Evolutionary conservation across 2,329 filamentous ascomycete species (phyloP), one percentile per base, ranked within the genome.

Genomic region (Neophaeococcomyces aloes): DNA sequence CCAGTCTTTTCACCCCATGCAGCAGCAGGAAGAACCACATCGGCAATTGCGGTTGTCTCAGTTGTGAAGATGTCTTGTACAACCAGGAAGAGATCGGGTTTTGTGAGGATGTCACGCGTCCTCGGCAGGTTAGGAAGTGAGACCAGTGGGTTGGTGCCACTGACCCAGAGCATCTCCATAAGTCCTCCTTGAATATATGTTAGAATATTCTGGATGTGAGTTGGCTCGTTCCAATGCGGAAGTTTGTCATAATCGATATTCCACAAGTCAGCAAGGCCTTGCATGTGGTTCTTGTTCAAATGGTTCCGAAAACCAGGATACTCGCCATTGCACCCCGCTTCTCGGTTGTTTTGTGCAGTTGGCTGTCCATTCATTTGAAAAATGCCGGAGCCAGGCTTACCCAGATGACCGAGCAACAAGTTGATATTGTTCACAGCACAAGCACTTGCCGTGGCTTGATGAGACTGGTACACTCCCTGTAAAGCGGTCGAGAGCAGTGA

Each of bases 371-470:
- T 65, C 62, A 65, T 65, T 41, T 65, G 61, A 7, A 61, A 49
- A 39, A 65, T 52, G 7, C 62, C 62, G 36, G 58, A 56, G 11
- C 62, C 62, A 1, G 59, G 55, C 31, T 54, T 61, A 4, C 62
- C 61, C 14, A 65, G 61, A 13, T 57, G 50, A 2, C 62, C 62
- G 5, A 56, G 56, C 2, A 64, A 51, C 1, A 65, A 56, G 37
- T 64, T 64, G 54, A 65, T 64, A 46, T 65, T 65, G 51, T 65
- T 65, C 48, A 65, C 62, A 46, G 63, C 60, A 46, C 62, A 65
- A 1, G 62, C 61, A 40, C 54, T 57, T 2, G 63, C 61, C 3
- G 63, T 65, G n/a, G 60, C 61, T 46, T 65, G 63, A 51, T 65
- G 61, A 1, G 61, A 63, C 47, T 65, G 62, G 42, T 65, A 65